Evolutionary conservation across 108 stramenopile species (phyloP).

Genomic region (Cyclotella baltica): DNA sequence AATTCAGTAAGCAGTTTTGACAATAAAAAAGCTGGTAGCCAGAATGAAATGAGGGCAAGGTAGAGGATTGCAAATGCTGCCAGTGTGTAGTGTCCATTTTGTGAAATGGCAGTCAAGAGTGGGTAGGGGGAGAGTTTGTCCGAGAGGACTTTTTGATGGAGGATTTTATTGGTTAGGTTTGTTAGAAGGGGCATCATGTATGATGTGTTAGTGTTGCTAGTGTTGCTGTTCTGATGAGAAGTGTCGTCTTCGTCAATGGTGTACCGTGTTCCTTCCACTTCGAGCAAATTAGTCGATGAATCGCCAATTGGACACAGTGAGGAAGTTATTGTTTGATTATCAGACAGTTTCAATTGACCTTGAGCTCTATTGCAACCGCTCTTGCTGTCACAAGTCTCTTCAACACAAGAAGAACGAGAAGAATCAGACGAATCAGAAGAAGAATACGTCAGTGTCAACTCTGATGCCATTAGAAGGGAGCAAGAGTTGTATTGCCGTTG

Average conservation of each 20-base stretch:
- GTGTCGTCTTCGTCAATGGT: not conserved
- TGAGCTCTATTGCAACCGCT: too few relatives aligned
- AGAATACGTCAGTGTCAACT: conserved; percentile 16
- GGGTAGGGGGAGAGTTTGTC: conserved; percentile 29
- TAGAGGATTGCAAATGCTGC: conserved; percentile 43
- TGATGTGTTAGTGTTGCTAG: not conserved
- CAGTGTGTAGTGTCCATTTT: conserved; percentile 57
- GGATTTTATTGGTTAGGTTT: conserved; percentile 3
- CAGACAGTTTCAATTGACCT: too few relatives aligned
- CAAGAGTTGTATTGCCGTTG: too few relatives aligned
- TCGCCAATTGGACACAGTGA: too few relatives aligned
- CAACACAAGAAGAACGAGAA: not conserved
- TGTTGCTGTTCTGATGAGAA: not conserved
- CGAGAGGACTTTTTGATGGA: conserved; percentile 33
- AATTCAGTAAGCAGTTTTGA: conserved; percentile 65
- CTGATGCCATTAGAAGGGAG: conserved; percentile 18
- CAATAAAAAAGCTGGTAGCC: conserved; percentile 66
- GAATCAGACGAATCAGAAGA: conserved; percentile 7
- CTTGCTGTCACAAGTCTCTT: not conserved
- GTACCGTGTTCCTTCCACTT: too few relatives aligned
- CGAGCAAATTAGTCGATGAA: not conserved
- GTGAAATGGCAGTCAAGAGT: conserved; percentile 30
- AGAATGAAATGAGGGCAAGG: conserved; percentile 45
- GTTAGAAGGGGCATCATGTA: not conserved
- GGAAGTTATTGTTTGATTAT: too few relatives aligned